phyloP scores from a whole-genome alignment of 2,329 filamentous ascomycete genomes.

The Neofusicoccum umdonicola region DNA sequence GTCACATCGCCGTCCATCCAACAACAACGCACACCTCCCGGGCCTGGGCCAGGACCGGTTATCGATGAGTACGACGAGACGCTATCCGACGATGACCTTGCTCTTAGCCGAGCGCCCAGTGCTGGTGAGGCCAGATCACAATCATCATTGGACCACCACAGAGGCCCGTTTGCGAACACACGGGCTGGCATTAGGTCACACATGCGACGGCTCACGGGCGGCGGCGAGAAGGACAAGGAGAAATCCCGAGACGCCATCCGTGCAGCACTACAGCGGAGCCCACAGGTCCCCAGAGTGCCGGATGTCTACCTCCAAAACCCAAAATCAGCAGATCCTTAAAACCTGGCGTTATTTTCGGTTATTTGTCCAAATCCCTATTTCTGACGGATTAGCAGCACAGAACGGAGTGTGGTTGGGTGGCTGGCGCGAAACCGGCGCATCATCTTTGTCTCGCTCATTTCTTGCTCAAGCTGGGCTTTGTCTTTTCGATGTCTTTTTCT shows the following conservation, averaged over 20 bases:
- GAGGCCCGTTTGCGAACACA: slow-evolving; percentile 59
- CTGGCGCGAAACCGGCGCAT: background rate
- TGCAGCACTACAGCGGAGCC: slow-evolving; percentile 39
- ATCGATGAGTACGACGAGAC: slow-evolving; percentile 73
- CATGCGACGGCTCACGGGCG: slow-evolving; percentile 61
- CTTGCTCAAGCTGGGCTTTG: background rate
- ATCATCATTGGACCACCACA: slow-evolving; percentile 28
- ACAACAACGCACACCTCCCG: slow-evolving; percentile 59
- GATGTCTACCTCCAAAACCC: slow-evolving; percentile 39
- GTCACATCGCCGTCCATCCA: slow-evolving; percentile 74
- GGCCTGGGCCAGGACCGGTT: slow-evolving; percentile 9
- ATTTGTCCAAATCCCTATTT: background rate
- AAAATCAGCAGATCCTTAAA: slow-evolving; percentile 14
- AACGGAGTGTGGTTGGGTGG: background rate
- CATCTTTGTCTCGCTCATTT: background rate
- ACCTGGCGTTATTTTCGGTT: background rate
- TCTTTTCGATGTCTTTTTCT: background rate
- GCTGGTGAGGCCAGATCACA: background rate
- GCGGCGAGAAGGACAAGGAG: slow-evolving; percentile 24
- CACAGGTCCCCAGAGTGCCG: slow-evolving; percentile 49
- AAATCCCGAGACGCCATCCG: slow-evolving; percentile 35
- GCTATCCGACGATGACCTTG: slow-evolving; percentile 73
- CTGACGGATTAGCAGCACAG: background rate
- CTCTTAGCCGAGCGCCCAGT: slow-evolving; percentile 37
- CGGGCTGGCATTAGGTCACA: slow-evolving; percentile 48